Evolutionary conservation across 2,329 filamentous ascomycete species (phyloP).

Genomic region (Aspergillus aculeatus): DNA sequence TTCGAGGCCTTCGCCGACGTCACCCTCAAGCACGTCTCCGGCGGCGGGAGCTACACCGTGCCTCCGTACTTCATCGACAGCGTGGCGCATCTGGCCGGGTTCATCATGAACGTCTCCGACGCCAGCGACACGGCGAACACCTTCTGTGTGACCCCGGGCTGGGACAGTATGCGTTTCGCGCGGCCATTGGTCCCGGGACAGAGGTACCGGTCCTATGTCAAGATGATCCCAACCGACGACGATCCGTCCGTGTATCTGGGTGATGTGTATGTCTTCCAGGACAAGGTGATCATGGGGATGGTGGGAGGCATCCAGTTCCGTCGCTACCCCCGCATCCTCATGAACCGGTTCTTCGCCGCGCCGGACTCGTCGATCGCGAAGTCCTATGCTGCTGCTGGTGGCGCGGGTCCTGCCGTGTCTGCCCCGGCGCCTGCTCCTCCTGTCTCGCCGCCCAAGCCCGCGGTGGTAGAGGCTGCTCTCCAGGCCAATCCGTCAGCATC

Average conservation of each 20-base stretch:
- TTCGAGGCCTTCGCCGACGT: constrained; percentile 34
- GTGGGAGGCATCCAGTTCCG: constrained; percentile 38
- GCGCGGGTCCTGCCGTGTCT: neutral
- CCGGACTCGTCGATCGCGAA: constrained; percentile 1
- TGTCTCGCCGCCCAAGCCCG: neutral
- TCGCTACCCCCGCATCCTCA: constrained; percentile 22
- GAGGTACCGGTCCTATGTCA: constrained; percentile 33
- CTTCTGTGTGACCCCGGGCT: constrained; percentile 10
- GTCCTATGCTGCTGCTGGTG: neutral
- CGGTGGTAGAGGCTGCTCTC: neutral
- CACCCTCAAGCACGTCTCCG: constrained; percentile 14
- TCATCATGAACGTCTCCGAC: constrained; percentile 12
- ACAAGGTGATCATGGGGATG: constrained; percentile 33
- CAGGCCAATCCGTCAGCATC: neutral
- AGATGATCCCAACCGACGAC: constrained; percentile 30
- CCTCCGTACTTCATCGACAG: constrained; percentile 20
- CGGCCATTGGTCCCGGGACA: constrained; percentile 23
- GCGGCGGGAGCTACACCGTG: constrained; percentile 25
- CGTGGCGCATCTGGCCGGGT: constrained; percentile 12
- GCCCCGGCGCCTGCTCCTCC: neutral
- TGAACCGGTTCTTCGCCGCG: constrained; percentile 21
- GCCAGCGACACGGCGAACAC: constrained; percentile 7
- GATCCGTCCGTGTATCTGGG: constrained; percentile 36
- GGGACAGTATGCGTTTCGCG: constrained; percentile 24
- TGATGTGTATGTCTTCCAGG: constrained; percentile 42